Evolutionary conservation across 1,139 yeast species (phyloP).

Genomic region (Geotrichum siamense): DNA sequence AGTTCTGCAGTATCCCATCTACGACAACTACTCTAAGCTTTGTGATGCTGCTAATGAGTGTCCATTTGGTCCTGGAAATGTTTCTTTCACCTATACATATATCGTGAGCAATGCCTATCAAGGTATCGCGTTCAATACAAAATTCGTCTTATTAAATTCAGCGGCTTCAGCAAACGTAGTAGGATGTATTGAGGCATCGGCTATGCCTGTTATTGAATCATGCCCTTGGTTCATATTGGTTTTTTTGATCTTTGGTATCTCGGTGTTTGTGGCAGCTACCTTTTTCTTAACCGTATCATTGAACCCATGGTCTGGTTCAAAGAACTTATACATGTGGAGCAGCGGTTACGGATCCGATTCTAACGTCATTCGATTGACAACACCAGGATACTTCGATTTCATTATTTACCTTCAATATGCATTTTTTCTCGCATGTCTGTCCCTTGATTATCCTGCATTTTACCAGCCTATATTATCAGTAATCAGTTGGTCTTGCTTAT

Average conservation of each 20-base stretch:
- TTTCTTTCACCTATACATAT: slow-evolving; percentile 25
- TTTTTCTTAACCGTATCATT: slow-evolving; percentile 37
- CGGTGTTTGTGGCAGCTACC: slow-evolving; percentile 40
- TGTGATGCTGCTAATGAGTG: slow-evolving; percentile 28
- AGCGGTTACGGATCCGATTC: slow-evolving; percentile 60
- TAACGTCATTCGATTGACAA: slow-evolving; percentile 49
- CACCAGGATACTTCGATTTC: slow-evolving; percentile 49
- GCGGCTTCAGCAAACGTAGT: slow-evolving; percentile 35
- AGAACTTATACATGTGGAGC: slow-evolving; percentile 48
- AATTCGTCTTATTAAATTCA: slow-evolving; percentile 34
- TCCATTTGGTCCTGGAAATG: slow-evolving; percentile 28
- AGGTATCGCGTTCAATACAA: slow-evolving; percentile 30
- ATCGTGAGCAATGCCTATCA: slow-evolving; percentile 26
- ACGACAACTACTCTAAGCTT: slow-evolving; percentile 26
- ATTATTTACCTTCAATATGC: slow-evolving; percentile 52
- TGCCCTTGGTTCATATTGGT: slow-evolving; percentile 41
- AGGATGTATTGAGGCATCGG: slow-evolving; percentile 45
- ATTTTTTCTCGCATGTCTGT: slow-evolving; percentile 50
- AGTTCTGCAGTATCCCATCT: slow-evolving; percentile 23
- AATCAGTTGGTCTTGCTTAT: slow-evolving; percentile 37
- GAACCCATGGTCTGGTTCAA: slow-evolving; percentile 58
- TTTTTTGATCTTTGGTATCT: slow-evolving; percentile 40
- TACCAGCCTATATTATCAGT: slow-evolving; percentile 48
- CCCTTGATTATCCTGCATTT: slow-evolving; percentile 57
- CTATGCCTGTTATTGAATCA: slow-evolving; percentile 45